phyloP scores from a whole-genome alignment of 495 filamentous ascomycete genomes.

The Lasiosphaeria miniovina region DNA sequence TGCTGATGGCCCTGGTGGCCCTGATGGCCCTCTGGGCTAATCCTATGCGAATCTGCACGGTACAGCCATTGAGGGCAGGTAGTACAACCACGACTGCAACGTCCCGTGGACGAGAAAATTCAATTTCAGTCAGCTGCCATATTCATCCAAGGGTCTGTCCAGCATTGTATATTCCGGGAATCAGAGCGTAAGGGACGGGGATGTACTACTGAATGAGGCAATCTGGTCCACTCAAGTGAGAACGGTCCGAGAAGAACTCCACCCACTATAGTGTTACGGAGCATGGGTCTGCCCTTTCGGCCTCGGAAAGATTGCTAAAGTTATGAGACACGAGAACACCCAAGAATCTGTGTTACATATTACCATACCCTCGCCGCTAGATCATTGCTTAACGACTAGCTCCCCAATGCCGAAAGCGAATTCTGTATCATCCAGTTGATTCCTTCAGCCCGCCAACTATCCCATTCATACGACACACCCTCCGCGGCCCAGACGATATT shows the following conservation, averaged over 20 bases:
- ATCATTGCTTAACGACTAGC: conserved; percentile 2
- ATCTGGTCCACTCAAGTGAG: neutral
- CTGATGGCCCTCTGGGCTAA: too few species aligned
- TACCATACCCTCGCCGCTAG: neutral
- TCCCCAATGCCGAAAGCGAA: conserved; percentile 7
- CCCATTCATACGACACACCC: conserved; percentile 1
- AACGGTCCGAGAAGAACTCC: neutral
- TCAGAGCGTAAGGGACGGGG: neutral
- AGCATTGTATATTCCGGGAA: neutral
- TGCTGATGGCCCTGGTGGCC: too few species aligned
- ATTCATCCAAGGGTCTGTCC: neutral
- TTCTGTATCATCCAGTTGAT: conserved; percentile 12
- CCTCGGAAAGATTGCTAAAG: neutral
- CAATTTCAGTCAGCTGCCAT: neutral
- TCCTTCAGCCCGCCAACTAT: conserved; percentile 7
- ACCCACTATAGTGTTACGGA: neutral
- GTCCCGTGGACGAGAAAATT: neutral
- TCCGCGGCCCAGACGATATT: conserved; percentile 6
- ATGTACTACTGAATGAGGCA: neutral
- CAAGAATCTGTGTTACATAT: neutral
- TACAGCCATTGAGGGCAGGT: neutral
- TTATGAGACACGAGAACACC: neutral
- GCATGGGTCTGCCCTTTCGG: neutral
- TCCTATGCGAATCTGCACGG: neutral
- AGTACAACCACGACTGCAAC: neutral